A percentile compares a stretch with the other conserved stretches of the same genome.
These are phyloP conservation scores for Globisporangium splendens DNA, from an alignment of 352 stramenopile species.

Conservation along the genomic window DNA sequence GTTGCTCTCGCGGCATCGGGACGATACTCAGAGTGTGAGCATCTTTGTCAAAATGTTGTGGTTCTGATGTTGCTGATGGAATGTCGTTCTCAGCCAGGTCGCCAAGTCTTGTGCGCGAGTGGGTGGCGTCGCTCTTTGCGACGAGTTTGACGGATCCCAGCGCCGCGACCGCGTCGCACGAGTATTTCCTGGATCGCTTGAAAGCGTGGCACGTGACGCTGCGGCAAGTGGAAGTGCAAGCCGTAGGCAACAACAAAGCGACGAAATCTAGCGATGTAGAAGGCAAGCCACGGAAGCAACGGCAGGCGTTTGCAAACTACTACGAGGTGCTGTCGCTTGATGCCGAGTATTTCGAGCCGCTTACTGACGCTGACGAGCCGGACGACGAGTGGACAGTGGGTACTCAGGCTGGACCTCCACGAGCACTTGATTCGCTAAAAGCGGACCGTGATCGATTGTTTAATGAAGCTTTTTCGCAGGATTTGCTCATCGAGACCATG, in stretches of 20 bases:
- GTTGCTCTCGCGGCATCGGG: too few species aligned
- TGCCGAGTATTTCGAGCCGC: conserved; percentile 14
- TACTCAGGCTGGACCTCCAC: too few species aligned
- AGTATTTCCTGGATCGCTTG: background rate
- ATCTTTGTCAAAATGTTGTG: too few species aligned
- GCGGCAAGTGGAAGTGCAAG: background rate
- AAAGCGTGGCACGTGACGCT: conserved; percentile 3
- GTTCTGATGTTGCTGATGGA: too few species aligned
- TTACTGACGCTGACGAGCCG: background rate
- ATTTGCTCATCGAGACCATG: conserved; percentile 20
- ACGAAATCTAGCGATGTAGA: too few species aligned
- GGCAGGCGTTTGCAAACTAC: conserved; percentile 16
- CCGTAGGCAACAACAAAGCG: background rate
- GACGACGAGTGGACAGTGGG: background rate
- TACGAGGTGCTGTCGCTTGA: conserved; percentile 22
- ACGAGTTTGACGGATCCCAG: background rate
- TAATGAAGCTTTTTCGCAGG: conserved; percentile 22
- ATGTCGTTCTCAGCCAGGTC: too few species aligned
- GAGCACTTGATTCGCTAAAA: background rate
- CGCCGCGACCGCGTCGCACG: background rate
- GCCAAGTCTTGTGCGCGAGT: too few species aligned
- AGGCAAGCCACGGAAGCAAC: background rate
- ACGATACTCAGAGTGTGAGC: too few species aligned
- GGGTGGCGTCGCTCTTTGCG: conserved; percentile 16
- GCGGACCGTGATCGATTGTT: conserved; percentile 14